phyloP scores from a whole-genome alignment of 495 filamentous ascomycete genomes.

The Trichoderma parareesei region DNA sequence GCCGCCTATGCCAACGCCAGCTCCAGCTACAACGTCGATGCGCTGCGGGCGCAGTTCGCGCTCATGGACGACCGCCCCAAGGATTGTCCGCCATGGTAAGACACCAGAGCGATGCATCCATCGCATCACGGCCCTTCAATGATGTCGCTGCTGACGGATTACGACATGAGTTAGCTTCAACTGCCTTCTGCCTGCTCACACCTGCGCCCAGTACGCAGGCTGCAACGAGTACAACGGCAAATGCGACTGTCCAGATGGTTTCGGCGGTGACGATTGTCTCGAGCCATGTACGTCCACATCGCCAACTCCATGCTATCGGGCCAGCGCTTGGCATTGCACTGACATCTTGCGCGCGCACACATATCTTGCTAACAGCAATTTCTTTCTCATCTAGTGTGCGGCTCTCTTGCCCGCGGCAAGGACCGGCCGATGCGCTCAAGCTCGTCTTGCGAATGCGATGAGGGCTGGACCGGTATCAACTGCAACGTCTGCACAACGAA shows the following conservation, averaged over 20 bases:
- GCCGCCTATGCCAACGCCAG: constrained; percentile 32
- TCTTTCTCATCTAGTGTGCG: constrained; percentile 52
- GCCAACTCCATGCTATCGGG: not conserved
- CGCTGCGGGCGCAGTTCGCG: constrained; percentile 42
- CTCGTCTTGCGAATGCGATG: constrained; percentile 72
- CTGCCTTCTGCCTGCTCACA: constrained; percentile 87
- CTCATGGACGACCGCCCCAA: constrained; percentile 46
- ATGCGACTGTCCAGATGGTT: constrained; percentile 85
- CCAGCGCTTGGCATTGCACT: not conserved
- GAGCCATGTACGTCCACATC: constrained; percentile 49
- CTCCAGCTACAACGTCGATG: constrained; percentile 40
- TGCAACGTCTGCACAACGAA: constrained; percentile 91
- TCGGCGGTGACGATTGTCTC: constrained; percentile 87
- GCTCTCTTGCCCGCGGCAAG: constrained; percentile 70
- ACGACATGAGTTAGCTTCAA: constrained; percentile 62
- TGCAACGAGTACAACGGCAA: constrained; percentile 85
- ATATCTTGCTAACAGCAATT: not conserved
- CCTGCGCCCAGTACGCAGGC: constrained; percentile 76
- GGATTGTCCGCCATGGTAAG: constrained; percentile 58
- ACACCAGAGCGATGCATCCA: not conserved
- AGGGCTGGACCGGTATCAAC: constrained; percentile 97
- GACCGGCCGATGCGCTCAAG: constrained; percentile 63
- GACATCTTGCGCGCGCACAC: not conserved
- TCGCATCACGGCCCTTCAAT: not conserved
- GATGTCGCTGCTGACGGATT: not conserved